Percentiles rank a stretch among this genome's conserved stretches.
These are phyloP conservation scores for Brassica balearica DNA, from an alignment of 441 rosid species.

Conservation along the genomic window DNA sequence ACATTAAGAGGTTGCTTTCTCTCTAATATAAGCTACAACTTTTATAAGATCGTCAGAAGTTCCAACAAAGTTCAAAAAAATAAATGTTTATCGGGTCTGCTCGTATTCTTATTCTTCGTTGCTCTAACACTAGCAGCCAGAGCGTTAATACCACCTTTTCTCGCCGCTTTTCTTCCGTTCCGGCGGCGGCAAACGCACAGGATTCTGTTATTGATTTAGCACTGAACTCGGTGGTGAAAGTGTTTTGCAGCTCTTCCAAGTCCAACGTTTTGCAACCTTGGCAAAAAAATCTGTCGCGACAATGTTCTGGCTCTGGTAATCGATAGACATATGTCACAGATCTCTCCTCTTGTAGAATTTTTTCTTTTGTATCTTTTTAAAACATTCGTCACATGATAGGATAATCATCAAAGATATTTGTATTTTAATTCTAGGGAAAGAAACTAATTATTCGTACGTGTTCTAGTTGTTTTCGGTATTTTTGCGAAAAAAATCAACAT, in stretches of 20 bases:
- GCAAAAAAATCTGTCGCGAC: conserved; percentile 72
- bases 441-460: not conserved
- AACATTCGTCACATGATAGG: not conserved
- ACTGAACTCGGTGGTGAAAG: conserved; percentile 72
- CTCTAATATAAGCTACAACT: not conserved
- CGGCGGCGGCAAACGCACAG: not conserved
- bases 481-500: not conserved
- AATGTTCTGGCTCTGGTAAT: conserved; percentile 62
- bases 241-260: conserved; percentile 62
- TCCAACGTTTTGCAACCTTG: conserved; percentile 71
- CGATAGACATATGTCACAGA: not conserved
- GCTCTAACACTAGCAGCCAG: conserved; percentile 8
- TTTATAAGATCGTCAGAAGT: not conserved
- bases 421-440: not conserved
- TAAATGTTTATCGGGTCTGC: not conserved
- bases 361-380: not conserved
- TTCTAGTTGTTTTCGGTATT: not conserved
- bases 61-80: not conserved
- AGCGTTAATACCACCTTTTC: not conserved
- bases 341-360: not conserved
- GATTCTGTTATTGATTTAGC: conserved; percentile 56
- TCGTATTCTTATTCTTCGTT: not conserved
- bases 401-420: not conserved
- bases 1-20: not conserved
- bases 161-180: conserved; percentile 14